Evolutionary conservation across 192 early-diverging fungal genomes (phyloP), one percentile per base, ranked within the genome.

Genomic region (Rhizoclosmatium sp.): DNA sequence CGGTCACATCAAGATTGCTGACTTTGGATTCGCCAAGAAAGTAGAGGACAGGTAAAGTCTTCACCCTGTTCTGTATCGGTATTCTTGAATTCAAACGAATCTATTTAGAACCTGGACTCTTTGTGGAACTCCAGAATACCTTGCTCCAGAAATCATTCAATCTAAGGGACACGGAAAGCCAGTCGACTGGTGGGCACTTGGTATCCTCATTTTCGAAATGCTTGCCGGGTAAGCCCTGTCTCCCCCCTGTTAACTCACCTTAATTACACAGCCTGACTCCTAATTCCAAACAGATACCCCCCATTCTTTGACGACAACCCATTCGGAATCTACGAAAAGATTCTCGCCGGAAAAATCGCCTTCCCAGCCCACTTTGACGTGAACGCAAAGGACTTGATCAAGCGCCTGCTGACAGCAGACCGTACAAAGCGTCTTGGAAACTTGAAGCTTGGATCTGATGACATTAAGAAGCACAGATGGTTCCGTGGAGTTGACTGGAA

Each of bases 111-210:
- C 97, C 56, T 99, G 96, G 96, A 99, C 97, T 59, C 83, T 99
- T 67, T 99, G 97, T 84, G 97, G 97, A 23, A 99, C 97, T 4
- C 96, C 96, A 61, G 97, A 98, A 81, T 99, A 99, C 83, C 85
- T 99, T 59, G 97, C 97, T 54, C 97, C 97, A 16, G 86, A 91
- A 84, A 99, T 99, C 71, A 99, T 99, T 86, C 95, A 97, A 85
- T 92, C 92, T 75, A 96, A 95, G 88, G 97, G 97, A 21, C 96
- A 99, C 80, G 95, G 96, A 19, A 98, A 97, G 80, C 92, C 97
- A 3, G 97, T 99, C 7, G 97, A 99, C 83, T 99, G 97, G 97
- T 99, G 97, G 97, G 96, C 96, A 39, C 87, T 99, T 51, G 97
- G 97, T 58, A 97, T 99, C 69, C 85, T 99, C 48, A 95, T 97